phyloP scores from a whole-genome alignment of 306 rosid genomes.

The Pyrus bretschneideri region DNA sequence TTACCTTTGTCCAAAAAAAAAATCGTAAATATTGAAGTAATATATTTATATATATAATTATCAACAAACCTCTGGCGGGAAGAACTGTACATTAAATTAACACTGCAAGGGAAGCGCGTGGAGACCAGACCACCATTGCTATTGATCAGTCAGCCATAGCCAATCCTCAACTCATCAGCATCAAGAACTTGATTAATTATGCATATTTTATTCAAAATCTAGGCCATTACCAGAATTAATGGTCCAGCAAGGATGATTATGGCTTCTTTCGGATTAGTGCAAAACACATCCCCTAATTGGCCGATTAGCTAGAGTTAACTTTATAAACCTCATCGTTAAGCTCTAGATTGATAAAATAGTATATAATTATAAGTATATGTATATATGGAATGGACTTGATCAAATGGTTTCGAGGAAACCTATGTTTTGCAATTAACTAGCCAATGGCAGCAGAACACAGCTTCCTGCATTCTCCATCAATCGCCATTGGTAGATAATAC shows the following conservation, averaged over 20 bases:
- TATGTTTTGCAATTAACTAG: neutral
- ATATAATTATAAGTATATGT: neutral
- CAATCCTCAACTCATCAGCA: neutral
- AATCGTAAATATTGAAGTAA: too few relatives aligned
- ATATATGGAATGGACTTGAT: too few relatives aligned
- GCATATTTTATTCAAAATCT: neutral
- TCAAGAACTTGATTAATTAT: neutral
- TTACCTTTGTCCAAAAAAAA: too few relatives aligned
- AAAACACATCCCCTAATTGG: neutral
- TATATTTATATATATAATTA: neutral
- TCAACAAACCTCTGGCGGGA: neutral
- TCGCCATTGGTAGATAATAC: neutral
- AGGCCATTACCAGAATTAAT: neutral
- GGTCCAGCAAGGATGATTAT: conserved; percentile 1
- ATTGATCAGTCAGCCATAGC: neutral
- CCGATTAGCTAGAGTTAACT: neutral
- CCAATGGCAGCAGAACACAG: neutral
- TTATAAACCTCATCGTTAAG: neutral
- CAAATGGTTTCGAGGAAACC: neutral
- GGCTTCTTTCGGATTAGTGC: neutral
- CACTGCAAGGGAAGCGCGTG: neutral
- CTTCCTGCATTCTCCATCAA: neutral
- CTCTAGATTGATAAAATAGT: neutral
- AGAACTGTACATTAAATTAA: neutral
- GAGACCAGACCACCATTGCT: neutral